Base-by-base conservation (phyloP, 257 asterid species). In the Salvia rosmarinus region DNA sequence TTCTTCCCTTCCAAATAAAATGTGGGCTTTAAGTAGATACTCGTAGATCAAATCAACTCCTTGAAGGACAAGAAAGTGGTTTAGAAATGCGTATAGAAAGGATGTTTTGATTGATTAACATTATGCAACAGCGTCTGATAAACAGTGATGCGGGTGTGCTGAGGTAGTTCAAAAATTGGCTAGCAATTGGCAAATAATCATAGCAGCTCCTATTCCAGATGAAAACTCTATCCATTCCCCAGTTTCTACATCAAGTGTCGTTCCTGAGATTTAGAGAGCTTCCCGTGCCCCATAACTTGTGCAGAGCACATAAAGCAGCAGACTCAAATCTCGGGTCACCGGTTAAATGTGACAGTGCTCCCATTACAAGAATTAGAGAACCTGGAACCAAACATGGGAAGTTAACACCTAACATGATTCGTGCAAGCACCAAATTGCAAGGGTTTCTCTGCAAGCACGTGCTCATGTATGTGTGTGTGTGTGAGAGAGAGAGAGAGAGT, bases 201-300 rank as follows among this genome's bases (percentile, higher is more conserved):
- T 86, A 91, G 96, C 99, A 68, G 99, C 99, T 68, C 99, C 99
- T 74, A 94, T 91, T 64, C 99, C 98, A 60, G 99, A 87, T 56
- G 99, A 91, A 78, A 82, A 79, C 75, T 88, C 98, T 70, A 89
- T 89, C 98, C 98, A 94, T 78, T 89, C 85, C 69, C 96, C 97
- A 73, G 96, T 89, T 81, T 74, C 78, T 67, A 94, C 93, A 82
- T 94, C 98, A 75, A 94, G 88, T 30, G 96, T 94, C 16, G 98
- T 91, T 44, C 99, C 99, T 77, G 75, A 91, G 98, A 83, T 94
- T 89, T 80, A 94, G 76, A 60, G 99, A 88, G 77, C 96, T 94
- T 74, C 99, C 87, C 99, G 91, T 91, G 81, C 98, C 85, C 99
- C 99, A 94, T 73, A 94, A 71, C 82, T 89, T 94, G 74, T 96